Conservation (phyloP, 2,329 filamentous ascomycete species). For the Ciborinia camelliae region DNA sequence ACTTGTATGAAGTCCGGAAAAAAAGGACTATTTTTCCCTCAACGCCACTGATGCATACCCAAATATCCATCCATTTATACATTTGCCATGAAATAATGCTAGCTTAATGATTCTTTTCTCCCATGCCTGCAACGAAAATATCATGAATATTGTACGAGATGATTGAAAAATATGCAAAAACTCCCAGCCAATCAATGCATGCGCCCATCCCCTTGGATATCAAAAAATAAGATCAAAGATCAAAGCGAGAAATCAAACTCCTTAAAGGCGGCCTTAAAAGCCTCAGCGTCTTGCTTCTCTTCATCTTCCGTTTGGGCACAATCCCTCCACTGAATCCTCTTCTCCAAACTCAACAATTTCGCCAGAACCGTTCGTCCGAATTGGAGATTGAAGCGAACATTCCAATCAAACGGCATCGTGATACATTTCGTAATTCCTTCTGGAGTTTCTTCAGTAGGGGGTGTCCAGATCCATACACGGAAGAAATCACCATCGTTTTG, state of each 20-base stretch:
- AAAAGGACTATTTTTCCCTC: neutral
- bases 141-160: neutral
- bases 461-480: constrained; percentile 74
- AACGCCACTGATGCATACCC: neutral
- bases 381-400: constrained; percentile 81
- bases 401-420: constrained; percentile 68
- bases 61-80: neutral
- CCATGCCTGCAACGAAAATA: neutral
- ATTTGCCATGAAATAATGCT: neutral
- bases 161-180: neutral
- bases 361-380: constrained; percentile 85
- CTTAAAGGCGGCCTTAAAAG: constrained; percentile 79
- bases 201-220: neutral
- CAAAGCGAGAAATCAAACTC: constrained; percentile 69
- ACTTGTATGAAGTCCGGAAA: neutral
- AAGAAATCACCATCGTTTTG: constrained; percentile 67
- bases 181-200: neutral
- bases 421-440: constrained; percentile 58
- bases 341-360: constrained; percentile 78
- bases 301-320: constrained; percentile 74
- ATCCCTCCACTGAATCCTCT: constrained; percentile 79
- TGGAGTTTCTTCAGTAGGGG: constrained; percentile 44
- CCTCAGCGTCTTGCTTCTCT: constrained; percentile 72
- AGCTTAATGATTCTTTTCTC: neutral
- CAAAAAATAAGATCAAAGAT: neutral